Evolutionary conservation across 164 flowering plant species (phyloP).

Genomic region (Malania oleifera): DNA sequence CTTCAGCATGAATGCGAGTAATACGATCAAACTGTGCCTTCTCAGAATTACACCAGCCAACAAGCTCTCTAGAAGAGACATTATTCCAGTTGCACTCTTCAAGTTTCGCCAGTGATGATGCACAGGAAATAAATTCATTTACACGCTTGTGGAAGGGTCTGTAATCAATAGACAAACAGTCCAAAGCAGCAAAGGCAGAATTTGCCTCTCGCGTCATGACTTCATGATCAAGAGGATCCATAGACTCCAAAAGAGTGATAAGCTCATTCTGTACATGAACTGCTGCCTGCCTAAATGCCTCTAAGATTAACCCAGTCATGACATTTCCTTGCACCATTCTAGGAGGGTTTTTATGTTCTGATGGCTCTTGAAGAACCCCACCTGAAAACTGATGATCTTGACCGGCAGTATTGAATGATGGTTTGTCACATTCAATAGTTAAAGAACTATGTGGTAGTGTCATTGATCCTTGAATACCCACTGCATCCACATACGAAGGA

Average conservation of each 20-base stretch:
- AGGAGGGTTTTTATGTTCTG: background rate
- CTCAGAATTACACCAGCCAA: background rate
- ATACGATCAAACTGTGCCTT: background rate
- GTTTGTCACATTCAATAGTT: background rate
- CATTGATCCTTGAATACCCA: background rate
- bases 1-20: slow-evolving; percentile 1
- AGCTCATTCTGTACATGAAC: slow-evolving; percentile 13
- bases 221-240: slow-evolving; percentile 17
- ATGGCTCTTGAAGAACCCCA: background rate
- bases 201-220: slow-evolving; percentile 18
- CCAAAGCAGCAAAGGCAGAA: slow-evolving; percentile 9
- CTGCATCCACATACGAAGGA: background rate
- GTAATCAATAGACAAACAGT: slow-evolving; percentile 6
- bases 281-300: slow-evolving; percentile 10
- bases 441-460: background rate
- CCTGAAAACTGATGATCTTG: background rate
- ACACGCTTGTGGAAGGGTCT: slow-evolving; percentile 10
- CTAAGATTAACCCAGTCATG: slow-evolving; percentile 5
- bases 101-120: slow-evolving; percentile 3
- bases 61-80: slow-evolving; percentile 2
- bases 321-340: background rate
- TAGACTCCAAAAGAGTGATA: slow-evolving; percentile 12
- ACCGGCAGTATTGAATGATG: background rate
- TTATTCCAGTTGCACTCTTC: slow-evolving; percentile 2
- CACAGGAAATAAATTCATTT: slow-evolving; percentile 8